Evolutionary conservation across 1,284 basidiomycete genomes (phyloP).

Genomic region (Moniliophthora roreri): DNA sequence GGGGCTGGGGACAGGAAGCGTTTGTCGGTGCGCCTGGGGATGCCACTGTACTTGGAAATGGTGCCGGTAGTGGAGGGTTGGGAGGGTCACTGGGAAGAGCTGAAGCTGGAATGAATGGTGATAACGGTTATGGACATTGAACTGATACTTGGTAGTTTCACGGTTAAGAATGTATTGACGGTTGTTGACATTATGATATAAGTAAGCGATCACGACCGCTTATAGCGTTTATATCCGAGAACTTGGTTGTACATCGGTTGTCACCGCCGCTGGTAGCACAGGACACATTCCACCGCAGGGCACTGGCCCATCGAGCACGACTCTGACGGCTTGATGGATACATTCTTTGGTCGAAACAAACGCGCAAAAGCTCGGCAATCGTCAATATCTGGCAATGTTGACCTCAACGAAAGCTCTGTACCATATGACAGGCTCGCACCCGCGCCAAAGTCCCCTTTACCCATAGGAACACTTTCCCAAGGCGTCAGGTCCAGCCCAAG

Average conservation of each 20-base stretch:
- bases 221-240: neutral
- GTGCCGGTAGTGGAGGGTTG: slow-evolving; percentile 11
- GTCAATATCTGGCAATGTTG: slow-evolving; percentile 38
- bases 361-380: slow-evolving; percentile 45
- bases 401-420: slow-evolving; percentile 59
- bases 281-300: too few relatives aligned
- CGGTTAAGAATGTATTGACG: neutral
- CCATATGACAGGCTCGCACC: slow-evolving; percentile 70
- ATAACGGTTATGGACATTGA: too few relatives aligned
- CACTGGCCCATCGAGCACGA: neutral
- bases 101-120: neutral
- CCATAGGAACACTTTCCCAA: slow-evolving; percentile 56
- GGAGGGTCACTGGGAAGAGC: slow-evolving; percentile 6
- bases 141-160: too few relatives aligned
- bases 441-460: slow-evolving; percentile 57
- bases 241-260: neutral
- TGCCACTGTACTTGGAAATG: slow-evolving; percentile 26
- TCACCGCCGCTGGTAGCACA: too few relatives aligned
- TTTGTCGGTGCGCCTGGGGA: slow-evolving; percentile 36
- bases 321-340: slow-evolving; percentile 40
- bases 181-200: neutral
- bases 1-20: slow-evolving; percentile 35
- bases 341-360: slow-evolving; percentile 51
- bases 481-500: slow-evolving; percentile 42
- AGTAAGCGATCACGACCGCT: neutral